These are phyloP conservation scores for Trichopus zeylanicus DNA, from an alignment of 116 monocot species.

Conservation along the genomic window DNA sequence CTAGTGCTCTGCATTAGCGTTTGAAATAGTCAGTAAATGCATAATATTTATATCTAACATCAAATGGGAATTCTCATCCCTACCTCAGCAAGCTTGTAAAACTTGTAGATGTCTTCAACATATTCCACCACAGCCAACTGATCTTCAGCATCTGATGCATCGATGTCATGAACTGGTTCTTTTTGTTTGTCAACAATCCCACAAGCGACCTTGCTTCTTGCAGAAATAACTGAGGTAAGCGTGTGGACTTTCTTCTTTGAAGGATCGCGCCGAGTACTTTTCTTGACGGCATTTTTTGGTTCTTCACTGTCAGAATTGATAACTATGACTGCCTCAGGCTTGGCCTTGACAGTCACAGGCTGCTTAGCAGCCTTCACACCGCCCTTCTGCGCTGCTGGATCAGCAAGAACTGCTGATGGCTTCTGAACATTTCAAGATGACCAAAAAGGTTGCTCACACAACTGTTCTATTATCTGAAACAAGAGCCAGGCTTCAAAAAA, in stretches of 20 bases:
- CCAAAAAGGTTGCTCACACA: too few species aligned
- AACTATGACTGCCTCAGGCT: constrained; percentile 25
- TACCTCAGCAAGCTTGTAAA: constrained; percentile 33
- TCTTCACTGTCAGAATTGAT: constrained; percentile 19
- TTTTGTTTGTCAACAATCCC: constrained; percentile 16
- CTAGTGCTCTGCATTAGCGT: constrained; percentile 29
- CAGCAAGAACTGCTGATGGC: too few species aligned
- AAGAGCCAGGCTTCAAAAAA: too few species aligned
- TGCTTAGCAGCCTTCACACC: too few species aligned
- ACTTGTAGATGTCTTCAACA: constrained; percentile 40
- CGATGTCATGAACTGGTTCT: constrained; percentile 24
- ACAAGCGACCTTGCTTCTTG: constrained; percentile 84
- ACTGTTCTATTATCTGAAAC: too few species aligned
- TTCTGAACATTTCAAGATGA: too few species aligned
- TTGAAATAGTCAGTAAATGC: background rate
- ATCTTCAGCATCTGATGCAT: constrained; percentile 24
- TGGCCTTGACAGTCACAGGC: too few species aligned
- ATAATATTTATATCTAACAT: too few species aligned
- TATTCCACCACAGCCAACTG: constrained; percentile 35
- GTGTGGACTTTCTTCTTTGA: constrained; percentile 44
- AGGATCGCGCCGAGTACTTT: background rate
- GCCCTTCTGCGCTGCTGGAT: constrained; percentile 23
- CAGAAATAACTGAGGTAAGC: constrained; percentile 67
- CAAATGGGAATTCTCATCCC: background rate
- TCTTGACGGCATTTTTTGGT: background rate